Percentiles rank a stretch among this genome's conserved stretches.
These are phyloP conservation scores for Sporothrix pallida DNA, from an alignment of 2,329 filamentous ascomycete genomes.

Conservation along the genomic window DNA sequence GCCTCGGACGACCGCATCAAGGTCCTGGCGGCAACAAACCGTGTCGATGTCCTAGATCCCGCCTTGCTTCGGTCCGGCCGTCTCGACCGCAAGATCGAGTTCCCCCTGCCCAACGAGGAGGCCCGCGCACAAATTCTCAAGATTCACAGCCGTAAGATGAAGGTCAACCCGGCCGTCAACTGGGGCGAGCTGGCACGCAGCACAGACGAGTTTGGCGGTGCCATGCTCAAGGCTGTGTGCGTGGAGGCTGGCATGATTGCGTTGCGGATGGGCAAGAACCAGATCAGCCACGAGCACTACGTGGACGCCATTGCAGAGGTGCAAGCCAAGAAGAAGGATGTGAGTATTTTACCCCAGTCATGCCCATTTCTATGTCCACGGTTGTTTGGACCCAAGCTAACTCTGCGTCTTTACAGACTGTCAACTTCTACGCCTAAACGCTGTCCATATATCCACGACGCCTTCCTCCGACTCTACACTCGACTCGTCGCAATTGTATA, in stretches of 20 bases:
- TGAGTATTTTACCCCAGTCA: conserved; percentile 47
- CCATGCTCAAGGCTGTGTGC: conserved; percentile 97
- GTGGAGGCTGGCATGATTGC: conserved; percentile 99
- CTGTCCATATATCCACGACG: not conserved
- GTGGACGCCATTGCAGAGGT: conserved; percentile 98
- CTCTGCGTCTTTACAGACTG: conserved; percentile 50
- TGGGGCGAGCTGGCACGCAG: conserved; percentile 93
- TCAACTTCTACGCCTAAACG: conserved; percentile 63
- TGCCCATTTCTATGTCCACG: not conserved
- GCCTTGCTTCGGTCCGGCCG: conserved; percentile 89
- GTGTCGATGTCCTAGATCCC: conserved; percentile 91
- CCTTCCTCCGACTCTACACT: not conserved
- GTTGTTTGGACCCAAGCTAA: conserved; percentile 39
- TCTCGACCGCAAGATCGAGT: conserved; percentile 96
- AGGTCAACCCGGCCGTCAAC: conserved; percentile 89
- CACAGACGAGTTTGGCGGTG: conserved; percentile 97
- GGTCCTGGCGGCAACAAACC: conserved; percentile 92
- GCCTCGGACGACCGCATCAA: conserved; percentile 97
- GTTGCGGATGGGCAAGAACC: conserved; percentile 88
- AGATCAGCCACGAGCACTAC: conserved; percentile 98
- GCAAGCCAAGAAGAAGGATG: conserved; percentile 92
- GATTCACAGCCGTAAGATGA: conserved; percentile 99
- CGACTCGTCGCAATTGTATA: not conserved
- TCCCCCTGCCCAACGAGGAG: conserved; percentile 97
- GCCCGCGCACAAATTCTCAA: conserved; percentile 94